These are phyloP conservation scores for Alternaria infectoria DNA, from an alignment of 2,329 filamentous ascomycete species.

Conservation along the genomic window DNA sequence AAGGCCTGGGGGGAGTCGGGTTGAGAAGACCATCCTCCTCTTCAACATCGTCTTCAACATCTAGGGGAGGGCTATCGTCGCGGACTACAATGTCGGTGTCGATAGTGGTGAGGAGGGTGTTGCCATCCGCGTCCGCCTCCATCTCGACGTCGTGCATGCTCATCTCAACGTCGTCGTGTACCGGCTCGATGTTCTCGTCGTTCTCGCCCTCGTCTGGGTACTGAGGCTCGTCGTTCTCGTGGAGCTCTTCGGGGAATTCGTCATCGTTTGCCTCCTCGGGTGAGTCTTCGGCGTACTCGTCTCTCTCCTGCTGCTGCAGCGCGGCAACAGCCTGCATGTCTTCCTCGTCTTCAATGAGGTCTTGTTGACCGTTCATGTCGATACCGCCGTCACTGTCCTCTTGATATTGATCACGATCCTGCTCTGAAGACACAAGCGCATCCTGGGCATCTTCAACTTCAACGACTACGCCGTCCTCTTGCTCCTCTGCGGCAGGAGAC, in stretches of 20 bases:
- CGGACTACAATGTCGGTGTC: neutral
- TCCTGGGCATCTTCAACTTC: neutral
- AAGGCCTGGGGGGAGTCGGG: neutral
- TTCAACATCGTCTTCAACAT: neutral
- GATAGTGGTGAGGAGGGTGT: neutral
- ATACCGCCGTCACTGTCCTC: neutral
- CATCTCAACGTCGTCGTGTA: neutral
- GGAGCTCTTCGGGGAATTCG: neutral
- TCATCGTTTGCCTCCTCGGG: neutral
- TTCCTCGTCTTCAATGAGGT: neutral
- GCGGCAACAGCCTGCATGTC: neutral
- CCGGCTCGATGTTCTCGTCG: neutral
- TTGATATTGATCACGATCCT: neutral
- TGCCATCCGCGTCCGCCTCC: neutral
- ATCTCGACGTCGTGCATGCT: neutral
- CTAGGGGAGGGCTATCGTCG: neutral
- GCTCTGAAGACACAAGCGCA: neutral
- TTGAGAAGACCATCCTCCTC: neutral
- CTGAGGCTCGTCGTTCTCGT: neutral
- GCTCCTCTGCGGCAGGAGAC: neutral
- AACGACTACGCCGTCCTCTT: neutral
- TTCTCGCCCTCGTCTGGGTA: too few species aligned
- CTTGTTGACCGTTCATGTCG: neutral
- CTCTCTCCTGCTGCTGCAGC: neutral
- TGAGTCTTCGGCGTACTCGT: neutral